These are phyloP conservation scores for Rhizopogon roseolus DNA, from an alignment of 768 basidiomycete species.

Conservation along the genomic window DNA sequence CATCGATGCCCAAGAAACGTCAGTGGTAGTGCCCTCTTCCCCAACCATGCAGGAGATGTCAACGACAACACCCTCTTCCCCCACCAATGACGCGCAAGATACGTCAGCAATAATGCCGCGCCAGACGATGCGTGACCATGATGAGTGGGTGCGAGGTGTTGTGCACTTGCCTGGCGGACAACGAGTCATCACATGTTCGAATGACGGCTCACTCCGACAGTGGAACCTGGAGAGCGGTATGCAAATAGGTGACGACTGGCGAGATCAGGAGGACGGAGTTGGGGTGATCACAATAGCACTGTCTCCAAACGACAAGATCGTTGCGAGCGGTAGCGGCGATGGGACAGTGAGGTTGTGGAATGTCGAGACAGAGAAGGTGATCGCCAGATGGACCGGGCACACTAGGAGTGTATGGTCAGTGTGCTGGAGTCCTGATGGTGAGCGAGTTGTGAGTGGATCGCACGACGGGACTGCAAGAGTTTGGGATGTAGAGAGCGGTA, in stretches of 20 bases:
- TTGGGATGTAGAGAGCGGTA: background rate
- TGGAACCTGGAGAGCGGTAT: background rate
- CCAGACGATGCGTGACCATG: background rate
- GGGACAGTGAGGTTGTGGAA: background rate
- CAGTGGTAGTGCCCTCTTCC: background rate
- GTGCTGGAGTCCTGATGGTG: background rate
- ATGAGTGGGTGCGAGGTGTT: background rate
- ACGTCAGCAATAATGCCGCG: background rate
- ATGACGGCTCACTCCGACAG: background rate
- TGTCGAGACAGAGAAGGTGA: background rate
- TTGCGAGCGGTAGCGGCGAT: background rate
- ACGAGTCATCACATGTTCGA: background rate
- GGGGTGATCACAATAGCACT: background rate
- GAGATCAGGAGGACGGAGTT: background rate
- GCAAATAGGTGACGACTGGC: background rate
- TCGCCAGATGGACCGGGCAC: background rate
- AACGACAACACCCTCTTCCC: background rate
- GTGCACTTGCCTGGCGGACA: background rate
- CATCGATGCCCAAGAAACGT: background rate
- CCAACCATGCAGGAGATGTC: background rate
- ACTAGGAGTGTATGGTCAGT: background rate
- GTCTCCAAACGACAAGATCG: background rate
- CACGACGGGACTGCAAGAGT: background rate
- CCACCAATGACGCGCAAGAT: background rate
- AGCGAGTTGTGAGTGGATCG: background rate